These are phyloP conservation scores for Petunia secreta DNA, from an alignment of 257 asterid species.

Conservation along the genomic window DNA sequence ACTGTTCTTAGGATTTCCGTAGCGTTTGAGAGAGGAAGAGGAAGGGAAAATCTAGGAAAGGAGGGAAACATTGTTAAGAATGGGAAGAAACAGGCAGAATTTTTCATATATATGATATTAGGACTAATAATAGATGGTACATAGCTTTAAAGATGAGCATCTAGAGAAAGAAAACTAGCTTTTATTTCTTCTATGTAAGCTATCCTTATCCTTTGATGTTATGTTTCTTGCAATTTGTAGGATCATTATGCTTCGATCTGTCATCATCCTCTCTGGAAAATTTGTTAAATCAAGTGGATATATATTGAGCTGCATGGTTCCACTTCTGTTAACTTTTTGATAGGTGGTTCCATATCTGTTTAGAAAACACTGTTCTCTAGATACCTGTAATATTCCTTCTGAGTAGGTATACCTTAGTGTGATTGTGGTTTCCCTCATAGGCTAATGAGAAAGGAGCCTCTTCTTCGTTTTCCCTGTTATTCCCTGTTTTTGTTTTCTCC, in stretches of 20 bases:
- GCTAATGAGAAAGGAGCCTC: neutral
- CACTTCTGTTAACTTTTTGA: neutral
- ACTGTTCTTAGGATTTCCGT: neutral
- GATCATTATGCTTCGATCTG: neutral
- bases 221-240: neutral
- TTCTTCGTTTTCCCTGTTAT: neutral
- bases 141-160: neutral
- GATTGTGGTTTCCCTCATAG: neutral
- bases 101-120: neutral
- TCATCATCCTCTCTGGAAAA: neutral
- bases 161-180: neutral
- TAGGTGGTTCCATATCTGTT: neutral
- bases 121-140: neutral
- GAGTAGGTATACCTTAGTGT: neutral
- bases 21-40: neutral
- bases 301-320: neutral
- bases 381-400: neutral
- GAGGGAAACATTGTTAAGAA: neutral
- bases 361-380: neutral
- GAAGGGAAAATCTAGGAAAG: neutral
- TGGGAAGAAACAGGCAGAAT: neutral
- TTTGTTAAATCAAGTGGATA: neutral
- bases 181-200: neutral
- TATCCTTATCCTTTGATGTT: neutral
- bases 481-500: neutral